Evolutionary conservation across 495 filamentous ascomycete genomes (phyloP), one percentile per base, ranked within the genome.

Genomic region (Tuber microsphaerosporum): DNA sequence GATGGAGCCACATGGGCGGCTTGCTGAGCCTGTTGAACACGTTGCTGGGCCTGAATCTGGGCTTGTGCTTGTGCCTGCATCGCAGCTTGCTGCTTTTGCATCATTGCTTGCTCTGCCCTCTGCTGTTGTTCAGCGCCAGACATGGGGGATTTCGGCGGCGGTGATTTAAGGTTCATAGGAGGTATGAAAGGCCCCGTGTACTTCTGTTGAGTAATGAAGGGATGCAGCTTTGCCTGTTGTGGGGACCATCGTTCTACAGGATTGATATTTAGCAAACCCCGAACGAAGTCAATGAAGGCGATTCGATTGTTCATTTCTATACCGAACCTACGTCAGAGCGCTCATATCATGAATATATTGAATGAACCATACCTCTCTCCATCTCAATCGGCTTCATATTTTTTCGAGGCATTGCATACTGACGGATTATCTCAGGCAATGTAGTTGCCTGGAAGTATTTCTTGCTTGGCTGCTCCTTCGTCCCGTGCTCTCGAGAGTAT

Each of bases 261-360:
- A 82, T 97, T 98, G 84, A 97, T 97, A 48, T 92, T 94, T 72
- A 99, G 85, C 45, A 99, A 84, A 16, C 96, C 96, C 78, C 94
- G 91, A n/a, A 97, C 95, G 76, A 99, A 99, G 83, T 99, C 96
- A 80, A 98, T 99, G 81, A 99, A 99, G n/a, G 96, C 93, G 73
- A 94, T 89, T 71, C 96, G 91, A 81, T 98, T 99, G 81, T 94
- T 95, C 89, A 99, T 93, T 89, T 99, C 96, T 99, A 81, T 39
- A 43, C 31, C 5, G 39, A 42, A 31, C 12, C 43, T 22, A 26
- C 37, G 75, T 81, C 43, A 81, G 75, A 48, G 75, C 61, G 73
- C 22, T 72, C 37, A n/a, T 70, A 17, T 19, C 5, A 69, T 31
- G 65, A n/a, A 51, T 34, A 14, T n/a, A 31, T 74, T 70, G 73